A percentile compares a stretch with the other conserved stretches of the same genome.
Conservation (phyloP, 1,139 yeast species). For the Yamadazyma blattariae region DNA sequence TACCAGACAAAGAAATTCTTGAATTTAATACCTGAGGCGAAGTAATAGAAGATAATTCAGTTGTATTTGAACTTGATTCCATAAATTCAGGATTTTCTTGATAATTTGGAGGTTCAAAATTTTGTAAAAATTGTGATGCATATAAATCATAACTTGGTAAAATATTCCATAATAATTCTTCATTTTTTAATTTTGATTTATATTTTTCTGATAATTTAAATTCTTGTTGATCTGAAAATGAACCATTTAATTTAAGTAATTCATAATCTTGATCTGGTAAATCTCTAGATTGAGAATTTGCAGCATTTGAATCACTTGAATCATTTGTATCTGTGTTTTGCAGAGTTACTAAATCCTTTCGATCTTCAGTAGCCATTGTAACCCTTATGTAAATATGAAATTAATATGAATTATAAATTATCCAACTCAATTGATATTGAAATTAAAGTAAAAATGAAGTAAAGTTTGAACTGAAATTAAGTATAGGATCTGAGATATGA, state of each 20-base stretch:
- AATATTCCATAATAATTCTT: slow-evolving; percentile 25
- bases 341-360: no score
- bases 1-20: background rate
- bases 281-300: no score
- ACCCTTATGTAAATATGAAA: no score
- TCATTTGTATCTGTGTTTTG: no score
- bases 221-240: slow-evolving; percentile 6
- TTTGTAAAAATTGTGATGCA: slow-evolving; percentile 8
- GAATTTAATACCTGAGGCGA: background rate
- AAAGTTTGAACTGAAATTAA: no score
- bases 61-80: background rate
- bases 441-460: no score
- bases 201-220: slow-evolving; percentile 8
- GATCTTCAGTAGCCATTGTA: no score
- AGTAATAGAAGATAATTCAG: background rate
- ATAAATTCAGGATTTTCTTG: slow-evolving; percentile 2
- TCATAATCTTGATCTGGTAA: no score
- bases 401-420: no score
- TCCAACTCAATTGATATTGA: no score
- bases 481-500: no score
- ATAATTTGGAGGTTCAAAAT: slow-evolving; percentile 15
- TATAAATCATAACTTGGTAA: slow-evolving; percentile 28
- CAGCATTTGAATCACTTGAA: no score
- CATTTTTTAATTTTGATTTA: slow-evolving; percentile 7
- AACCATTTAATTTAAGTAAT: background rate